phyloP scores from a whole-genome alignment of 371 early-diverging fungal genomes.

The Entomophthora muscae region DNA sequence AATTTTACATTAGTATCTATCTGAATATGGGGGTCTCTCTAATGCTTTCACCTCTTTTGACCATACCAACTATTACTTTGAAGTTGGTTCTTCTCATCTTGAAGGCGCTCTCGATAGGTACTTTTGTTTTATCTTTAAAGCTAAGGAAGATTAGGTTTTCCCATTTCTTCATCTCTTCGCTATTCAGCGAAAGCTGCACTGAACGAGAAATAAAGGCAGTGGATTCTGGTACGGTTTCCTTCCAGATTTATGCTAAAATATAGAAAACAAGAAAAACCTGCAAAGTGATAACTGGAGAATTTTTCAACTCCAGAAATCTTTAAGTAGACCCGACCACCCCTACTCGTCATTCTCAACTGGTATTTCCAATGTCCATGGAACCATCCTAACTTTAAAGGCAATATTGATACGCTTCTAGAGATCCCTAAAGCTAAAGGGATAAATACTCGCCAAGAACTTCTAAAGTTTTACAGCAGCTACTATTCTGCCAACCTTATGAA shows the following conservation, averaged over 20 bases:
- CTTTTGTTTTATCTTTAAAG: not conserved
- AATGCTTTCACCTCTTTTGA: constrained; percentile 91
- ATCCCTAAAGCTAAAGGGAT: constrained; percentile 45
- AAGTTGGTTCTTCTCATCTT: constrained; percentile 62
- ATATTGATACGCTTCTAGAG: constrained; percentile 64
- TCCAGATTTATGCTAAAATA: not conserved
- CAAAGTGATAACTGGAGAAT: constrained; percentile 74
- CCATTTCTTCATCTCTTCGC: constrained; percentile 81
- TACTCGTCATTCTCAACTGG: constrained; percentile 75
- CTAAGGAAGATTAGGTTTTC: constrained; percentile 32
- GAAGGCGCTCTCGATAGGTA: constrained; percentile 81
- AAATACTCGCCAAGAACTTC: constrained; percentile 62
- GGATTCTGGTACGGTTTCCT: constrained; percentile 43
- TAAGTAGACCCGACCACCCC: constrained; percentile 66
- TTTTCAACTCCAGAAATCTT: constrained; percentile 64
- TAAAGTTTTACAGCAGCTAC: constrained; percentile 73
- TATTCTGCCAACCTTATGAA: constrained; percentile 93
- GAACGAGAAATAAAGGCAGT: constrained; percentile 88
- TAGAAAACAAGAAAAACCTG: constrained; percentile 81
- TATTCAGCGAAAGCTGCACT: constrained; percentile 68
- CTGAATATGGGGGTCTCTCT: constrained; percentile 75
- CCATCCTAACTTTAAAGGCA: constrained; percentile 19
- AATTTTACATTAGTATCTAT: constrained; percentile 42
- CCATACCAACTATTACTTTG: constrained; percentile 91
- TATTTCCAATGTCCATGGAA: not conserved